These are phyloP conservation scores for Zoysia japonica DNA, from an alignment of 176 grass and related monocot genomes.

Conservation along the genomic window DNA sequence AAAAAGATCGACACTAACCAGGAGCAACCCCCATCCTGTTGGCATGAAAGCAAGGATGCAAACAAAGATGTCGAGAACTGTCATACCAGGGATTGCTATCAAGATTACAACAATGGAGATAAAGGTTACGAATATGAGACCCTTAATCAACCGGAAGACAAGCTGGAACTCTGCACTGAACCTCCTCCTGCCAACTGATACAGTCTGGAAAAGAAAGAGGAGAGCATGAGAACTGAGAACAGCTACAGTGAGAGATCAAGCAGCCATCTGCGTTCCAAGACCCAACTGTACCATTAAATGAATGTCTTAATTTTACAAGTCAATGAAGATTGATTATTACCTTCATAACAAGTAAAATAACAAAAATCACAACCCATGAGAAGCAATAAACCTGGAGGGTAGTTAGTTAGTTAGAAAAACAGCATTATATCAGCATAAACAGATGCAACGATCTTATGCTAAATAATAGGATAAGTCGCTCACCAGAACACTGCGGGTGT, in stretches of 20 bases:
- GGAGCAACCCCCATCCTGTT: conserved; percentile 93
- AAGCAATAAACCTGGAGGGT: conserved; percentile 78
- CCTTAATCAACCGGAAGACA: conserved; percentile 93
- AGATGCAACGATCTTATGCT: not conserved
- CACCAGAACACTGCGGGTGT: conserved; percentile 84
- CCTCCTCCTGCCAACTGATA: conserved; percentile 70
- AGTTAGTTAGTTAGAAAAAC: conserved; percentile 11
- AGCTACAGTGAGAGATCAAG: not conserved
- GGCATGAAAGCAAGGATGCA: conserved; percentile 95
- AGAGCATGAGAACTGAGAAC: conserved; percentile 9
- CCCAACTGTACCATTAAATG: not conserved
- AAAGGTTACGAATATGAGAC: conserved; percentile 85
- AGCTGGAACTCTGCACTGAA: conserved; percentile 96
- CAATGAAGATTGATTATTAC: conserved; percentile 34
- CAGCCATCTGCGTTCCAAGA: not conserved
- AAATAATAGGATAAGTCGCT: conserved; percentile 21
- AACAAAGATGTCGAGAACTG: conserved; percentile 88
- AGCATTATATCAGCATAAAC: not conserved
- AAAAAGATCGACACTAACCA: conserved; percentile 42
- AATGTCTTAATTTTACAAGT: not conserved
- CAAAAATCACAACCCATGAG: conserved; percentile 89
- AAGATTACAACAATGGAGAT: conserved; percentile 67
- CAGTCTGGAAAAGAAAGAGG: conserved; percentile 52
- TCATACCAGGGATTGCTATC: conserved; percentile 79
- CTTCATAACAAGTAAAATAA: conserved; percentile 82